phyloP scores from a whole-genome alignment of 2,329 filamentous ascomycete species.

The Alternaria hordeiaustralica region DNA sequence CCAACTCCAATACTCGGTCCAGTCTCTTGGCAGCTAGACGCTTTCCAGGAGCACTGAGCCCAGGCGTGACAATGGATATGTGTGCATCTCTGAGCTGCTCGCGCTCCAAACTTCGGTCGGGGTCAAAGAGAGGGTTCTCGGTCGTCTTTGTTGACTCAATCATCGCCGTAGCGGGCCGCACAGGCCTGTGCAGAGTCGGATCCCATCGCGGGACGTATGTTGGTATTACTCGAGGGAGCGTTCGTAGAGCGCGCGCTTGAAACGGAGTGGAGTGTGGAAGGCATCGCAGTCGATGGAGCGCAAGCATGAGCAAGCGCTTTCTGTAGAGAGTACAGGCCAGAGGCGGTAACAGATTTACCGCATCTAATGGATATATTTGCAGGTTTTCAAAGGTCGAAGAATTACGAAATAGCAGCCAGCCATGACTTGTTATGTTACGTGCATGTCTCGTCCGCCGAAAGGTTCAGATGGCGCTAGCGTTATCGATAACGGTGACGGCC shows the following conservation, averaged over 20 bases:
- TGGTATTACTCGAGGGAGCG: slow-evolving; percentile 30
- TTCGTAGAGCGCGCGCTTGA: slow-evolving; percentile 31
- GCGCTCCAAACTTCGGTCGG: slow-evolving; percentile 10
- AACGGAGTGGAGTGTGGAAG: slow-evolving; percentile 23
- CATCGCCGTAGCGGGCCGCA: neutral
- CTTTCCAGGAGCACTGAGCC: neutral
- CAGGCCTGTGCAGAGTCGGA: slow-evolving; percentile 26
- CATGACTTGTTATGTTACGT: neutral
- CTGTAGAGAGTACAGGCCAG: too few species aligned
- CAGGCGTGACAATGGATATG: neutral
- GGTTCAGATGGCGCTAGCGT: slow-evolving; percentile 1
- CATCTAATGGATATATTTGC: neutral
- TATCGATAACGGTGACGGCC: neutral
- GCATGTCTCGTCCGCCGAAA: neutral
- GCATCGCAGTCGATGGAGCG: slow-evolving; percentile 28
- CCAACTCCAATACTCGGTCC: slow-evolving; percentile 20
- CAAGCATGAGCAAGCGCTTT: slow-evolving; percentile 31
- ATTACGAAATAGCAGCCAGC: neutral
- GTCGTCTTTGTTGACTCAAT: neutral
- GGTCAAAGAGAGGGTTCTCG: neutral
- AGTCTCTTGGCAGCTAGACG: slow-evolving; percentile 15
- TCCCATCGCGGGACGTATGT: slow-evolving; percentile 35
- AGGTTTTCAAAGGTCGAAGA: neutral
- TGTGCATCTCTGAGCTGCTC: slow-evolving; percentile 14
- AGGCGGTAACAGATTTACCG: neutral